These are phyloP conservation scores for Leptosphaerulina australis DNA, from an alignment of 2,329 filamentous ascomycete species.

Conservation along the genomic window DNA sequence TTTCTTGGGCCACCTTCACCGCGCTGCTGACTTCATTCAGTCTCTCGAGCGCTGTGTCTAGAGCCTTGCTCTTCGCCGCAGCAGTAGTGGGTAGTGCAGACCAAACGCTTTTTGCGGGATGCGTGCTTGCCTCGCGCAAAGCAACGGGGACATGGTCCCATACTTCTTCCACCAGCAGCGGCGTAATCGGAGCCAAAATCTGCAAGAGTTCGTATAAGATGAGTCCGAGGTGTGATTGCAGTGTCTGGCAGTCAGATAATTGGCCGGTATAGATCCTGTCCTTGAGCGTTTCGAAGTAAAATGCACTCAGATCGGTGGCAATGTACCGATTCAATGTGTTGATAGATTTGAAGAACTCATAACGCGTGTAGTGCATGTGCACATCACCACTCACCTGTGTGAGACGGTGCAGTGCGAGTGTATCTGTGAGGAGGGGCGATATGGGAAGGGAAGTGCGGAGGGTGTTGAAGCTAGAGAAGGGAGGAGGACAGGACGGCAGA, in stretches of 20 bases:
- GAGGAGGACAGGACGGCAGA: conserved; percentile 49
- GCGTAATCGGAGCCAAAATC: conserved; percentile 81
- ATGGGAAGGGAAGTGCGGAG: conserved; percentile 21
- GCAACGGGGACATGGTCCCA: conserved; percentile 76
- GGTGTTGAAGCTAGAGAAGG: conserved; percentile 32
- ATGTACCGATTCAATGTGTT: conserved; percentile 80
- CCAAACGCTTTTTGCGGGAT: conserved; percentile 38
- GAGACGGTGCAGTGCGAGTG: conserved; percentile 79
- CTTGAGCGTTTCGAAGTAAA: conserved; percentile 92
- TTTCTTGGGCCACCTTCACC: conserved; percentile 78
- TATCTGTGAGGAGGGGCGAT: conserved; percentile 45
- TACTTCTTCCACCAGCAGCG: conserved; percentile 83
- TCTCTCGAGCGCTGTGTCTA: conserved; percentile 38
- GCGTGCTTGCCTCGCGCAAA: conserved; percentile 55
- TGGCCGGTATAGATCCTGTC: conserved; percentile 88
- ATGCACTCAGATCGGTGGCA: conserved; percentile 81
- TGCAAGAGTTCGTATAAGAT: conserved; percentile 75
- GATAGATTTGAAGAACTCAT: conserved; percentile 83
- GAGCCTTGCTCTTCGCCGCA: conserved; percentile 20
- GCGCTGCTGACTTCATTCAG: conserved; percentile 63
- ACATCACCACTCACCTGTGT: conserved; percentile 69
- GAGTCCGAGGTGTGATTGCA: conserved; percentile 62
- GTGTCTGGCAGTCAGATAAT: conserved; percentile 63
- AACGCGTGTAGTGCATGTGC: conserved; percentile 67
- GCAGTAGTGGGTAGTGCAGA: conserved; percentile 23